Conservation (phyloP, 108 stramenopile species). For the Aurantiochytrium sp. region DNA sequence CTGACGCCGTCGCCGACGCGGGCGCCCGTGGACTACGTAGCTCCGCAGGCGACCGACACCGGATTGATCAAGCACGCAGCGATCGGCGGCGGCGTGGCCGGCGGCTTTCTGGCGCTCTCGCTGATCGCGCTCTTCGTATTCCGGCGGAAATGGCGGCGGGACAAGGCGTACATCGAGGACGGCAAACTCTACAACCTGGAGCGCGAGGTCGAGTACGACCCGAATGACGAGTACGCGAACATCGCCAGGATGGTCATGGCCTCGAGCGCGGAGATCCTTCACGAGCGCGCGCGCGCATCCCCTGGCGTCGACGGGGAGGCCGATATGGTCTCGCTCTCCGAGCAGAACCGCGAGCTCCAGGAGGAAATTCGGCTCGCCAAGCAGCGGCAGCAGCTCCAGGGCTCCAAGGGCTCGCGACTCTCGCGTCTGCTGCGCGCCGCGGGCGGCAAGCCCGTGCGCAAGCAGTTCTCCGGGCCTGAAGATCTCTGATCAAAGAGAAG, state of each 20-base stretch:
- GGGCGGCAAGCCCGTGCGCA: too few species aligned
- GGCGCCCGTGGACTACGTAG: background rate
- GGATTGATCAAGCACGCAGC: background rate
- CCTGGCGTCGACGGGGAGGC: background rate
- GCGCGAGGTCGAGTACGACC: background rate
- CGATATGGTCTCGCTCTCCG: background rate
- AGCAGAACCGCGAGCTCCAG: background rate
- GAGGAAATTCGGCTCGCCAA: background rate
- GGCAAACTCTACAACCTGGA: slow-evolving; percentile 12
- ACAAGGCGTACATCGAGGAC: background rate
- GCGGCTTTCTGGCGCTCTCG: background rate
- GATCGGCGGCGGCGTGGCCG: background rate
- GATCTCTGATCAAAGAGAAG: too few species aligned
- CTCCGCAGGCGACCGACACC: background rate
- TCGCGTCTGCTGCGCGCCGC: background rate
- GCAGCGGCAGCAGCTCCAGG: background rate
- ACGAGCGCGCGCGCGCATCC: background rate
- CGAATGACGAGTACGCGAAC: background rate
- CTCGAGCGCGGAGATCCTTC: background rate
- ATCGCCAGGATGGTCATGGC: background rate
- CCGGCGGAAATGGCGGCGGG: background rate
- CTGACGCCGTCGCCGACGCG: background rate
- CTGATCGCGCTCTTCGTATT: background rate
- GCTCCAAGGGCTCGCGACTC: background rate
- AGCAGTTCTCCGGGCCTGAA: too few species aligned